phyloP scores from a whole-genome alignment of 257 asterid species.

The Galeopsis tetrahit region DNA sequence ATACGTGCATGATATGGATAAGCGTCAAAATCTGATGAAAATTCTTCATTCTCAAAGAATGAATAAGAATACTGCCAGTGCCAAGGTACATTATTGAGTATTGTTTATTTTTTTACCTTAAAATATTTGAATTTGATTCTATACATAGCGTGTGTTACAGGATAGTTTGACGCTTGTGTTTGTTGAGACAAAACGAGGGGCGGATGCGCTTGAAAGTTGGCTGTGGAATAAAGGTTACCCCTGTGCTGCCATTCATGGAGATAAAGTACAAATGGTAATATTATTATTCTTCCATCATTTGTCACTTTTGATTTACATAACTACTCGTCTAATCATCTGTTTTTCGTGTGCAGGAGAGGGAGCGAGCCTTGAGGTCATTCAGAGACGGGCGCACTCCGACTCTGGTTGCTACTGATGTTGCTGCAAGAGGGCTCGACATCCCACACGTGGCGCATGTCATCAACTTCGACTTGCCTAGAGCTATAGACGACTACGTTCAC shows the following conservation, averaged over 20 bases:
- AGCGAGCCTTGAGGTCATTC: slow-evolving; percentile 61
- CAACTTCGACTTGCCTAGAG: slow-evolving; percentile 73
- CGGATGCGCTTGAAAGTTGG: slow-evolving; percentile 68
- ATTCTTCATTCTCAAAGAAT: slow-evolving; percentile 48
- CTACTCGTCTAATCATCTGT: background rate
- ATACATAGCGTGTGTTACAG: slow-evolving; percentile 33
- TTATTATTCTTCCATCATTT: background rate
- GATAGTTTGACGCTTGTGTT: slow-evolving; percentile 60
- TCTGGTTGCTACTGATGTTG: slow-evolving; percentile 82
- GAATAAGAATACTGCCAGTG: slow-evolving; percentile 39
- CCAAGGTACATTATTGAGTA: slow-evolving; percentile 43
- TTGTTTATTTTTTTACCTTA: background rate
- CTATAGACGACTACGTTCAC: slow-evolving; percentile 70
- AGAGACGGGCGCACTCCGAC: slow-evolving; percentile 63
- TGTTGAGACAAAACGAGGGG: slow-evolving; percentile 83
- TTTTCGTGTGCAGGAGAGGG: slow-evolving; percentile 62
- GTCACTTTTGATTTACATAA: background rate
- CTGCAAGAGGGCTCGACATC: slow-evolving; percentile 76
- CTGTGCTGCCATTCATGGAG: slow-evolving; percentile 79
- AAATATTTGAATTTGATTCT: background rate
- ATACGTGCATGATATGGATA: slow-evolving; percentile 57
- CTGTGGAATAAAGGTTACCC: slow-evolving; percentile 54
- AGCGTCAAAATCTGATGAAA: slow-evolving; percentile 45
- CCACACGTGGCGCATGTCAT: slow-evolving; percentile 78
- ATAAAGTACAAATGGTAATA: slow-evolving; percentile 75